Evolutionary conservation across 768 basidiomycete species (phyloP), one percentile per base, ranked within the genome.

Genomic region (Boletus sp.): DNA sequence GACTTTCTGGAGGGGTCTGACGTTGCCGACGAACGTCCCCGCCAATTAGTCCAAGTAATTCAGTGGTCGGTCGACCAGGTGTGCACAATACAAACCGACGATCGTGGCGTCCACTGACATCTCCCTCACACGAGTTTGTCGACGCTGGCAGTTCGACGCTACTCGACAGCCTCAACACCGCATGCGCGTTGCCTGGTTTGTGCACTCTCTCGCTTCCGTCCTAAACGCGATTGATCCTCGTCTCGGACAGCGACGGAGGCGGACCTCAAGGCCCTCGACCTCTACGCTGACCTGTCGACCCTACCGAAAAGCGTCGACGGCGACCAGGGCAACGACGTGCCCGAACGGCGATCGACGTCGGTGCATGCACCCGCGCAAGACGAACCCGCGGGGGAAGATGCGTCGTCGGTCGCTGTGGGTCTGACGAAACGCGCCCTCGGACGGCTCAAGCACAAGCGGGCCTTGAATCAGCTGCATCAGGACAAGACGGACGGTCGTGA

Each of bases 241-340:
- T 46, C 12, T 33, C 50, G 14, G 28, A n/a, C 64, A 87, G 85
- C 84, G 6, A 76, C 78, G 0, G 52, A 65, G 4, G 76, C 76
- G 9, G 83, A 84, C 15, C 66, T 87, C 5, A 75, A 80, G 52
- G 65, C 70, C 4, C 74, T 90, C 1, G 84, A 88, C 50, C 71
- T 90, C 3, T 92, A 92, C 63, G 71, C 75, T 2, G 75, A 78
- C 49, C 75, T 90, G 30, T 70, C 74, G 0, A 75, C 79, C 20
- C 73, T 90, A 57, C 88, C 89, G 4, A 90, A 90, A 65, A 77
- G 79, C 55, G 68, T 75, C 18, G 79, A 82, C 35, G 72, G 64
- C 5, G 78, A 79, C 39, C 75, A 77, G 52, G 77, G 78, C 50
- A 73, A 71, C n/a, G 75, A 74, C 59, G 69, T 71, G 41, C 68